These are phyloP conservation scores for Torrubiella hemipterigena DNA, from an alignment of 2,329 filamentous ascomycete genomes.

Conservation along the genomic window DNA sequence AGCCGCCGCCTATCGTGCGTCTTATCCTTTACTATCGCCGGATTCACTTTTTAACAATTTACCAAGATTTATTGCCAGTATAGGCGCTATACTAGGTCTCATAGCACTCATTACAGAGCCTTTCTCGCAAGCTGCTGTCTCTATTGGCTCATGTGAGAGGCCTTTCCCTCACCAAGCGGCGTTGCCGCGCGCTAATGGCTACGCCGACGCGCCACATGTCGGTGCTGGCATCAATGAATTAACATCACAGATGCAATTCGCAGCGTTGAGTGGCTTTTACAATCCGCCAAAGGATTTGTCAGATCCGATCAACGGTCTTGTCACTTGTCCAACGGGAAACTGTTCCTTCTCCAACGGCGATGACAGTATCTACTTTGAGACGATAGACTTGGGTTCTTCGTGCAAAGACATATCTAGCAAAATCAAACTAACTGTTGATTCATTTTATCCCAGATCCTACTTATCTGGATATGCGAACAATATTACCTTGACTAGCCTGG, in stretches of 20 bases:
- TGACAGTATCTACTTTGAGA: neutral
- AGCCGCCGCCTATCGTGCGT: neutral
- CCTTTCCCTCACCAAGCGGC: neutral
- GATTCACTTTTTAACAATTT: neutral
- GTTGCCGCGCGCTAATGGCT: neutral
- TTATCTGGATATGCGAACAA: neutral
- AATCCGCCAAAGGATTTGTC: neutral
- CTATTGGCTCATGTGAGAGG: neutral
- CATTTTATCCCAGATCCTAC: neutral
- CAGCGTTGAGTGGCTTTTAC: slow-evolving; percentile 1
- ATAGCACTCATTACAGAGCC: neutral
- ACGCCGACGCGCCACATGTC: neutral
- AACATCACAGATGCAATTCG: slow-evolving; percentile 1
- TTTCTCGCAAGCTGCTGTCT: slow-evolving; percentile 1
- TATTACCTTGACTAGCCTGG: neutral
- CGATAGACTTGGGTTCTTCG: neutral
- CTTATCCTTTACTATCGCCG: neutral
- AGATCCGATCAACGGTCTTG: neutral
- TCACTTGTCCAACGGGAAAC: slow-evolving; percentile 1
- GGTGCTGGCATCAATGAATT: neutral
- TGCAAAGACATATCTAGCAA: neutral
- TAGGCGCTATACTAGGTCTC: neutral
- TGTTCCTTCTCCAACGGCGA: neutral
- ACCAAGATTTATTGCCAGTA: neutral
- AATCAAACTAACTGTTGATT: neutral